Base-by-base conservation (phyloP, 345 rosid genomes). In the Populus ilicifolia region DNA sequence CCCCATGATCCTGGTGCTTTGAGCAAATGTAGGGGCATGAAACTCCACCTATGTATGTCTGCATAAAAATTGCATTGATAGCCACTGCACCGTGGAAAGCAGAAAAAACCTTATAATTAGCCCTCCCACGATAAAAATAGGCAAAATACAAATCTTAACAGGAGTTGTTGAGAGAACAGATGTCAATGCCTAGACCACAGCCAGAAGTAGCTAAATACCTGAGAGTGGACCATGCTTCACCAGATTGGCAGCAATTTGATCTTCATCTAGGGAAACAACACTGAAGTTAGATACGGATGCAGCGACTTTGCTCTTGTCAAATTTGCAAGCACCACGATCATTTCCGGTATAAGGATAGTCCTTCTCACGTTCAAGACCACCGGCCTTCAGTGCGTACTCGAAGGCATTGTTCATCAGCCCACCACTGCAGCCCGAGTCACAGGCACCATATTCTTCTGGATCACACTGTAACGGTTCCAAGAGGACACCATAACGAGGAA, bases 351-450 rank as follows among this genome's bases (percentile, higher is more conserved):
- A 94, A 67, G 98, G 97, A 81, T 94, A 94, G 80, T 94, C 97
- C 65, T 88, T 87, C 86, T 92, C 96, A 13, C 82, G 88, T 94
- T 91, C 90, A 39, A 94, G 90, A 4, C 98, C 96, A 77, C 98
- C 98, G 17, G 90, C 83, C 84, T 91, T 90, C 27, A 92, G 91
- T 1, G 92, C 87, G 84, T 92, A 92, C 73, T 92, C 97, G 33
- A 92, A 86, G 14, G 98, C 98, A 50, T 87, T 90, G 79, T 91
- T 92, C 98, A 94, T 94, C 66, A 94, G 79, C 63, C 97, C 98
- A n/a, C 97, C 98, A 13, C 84, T 87, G 86, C 98, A 94, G n/a
- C 98, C 98, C 69, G 93, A 80, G 75, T 94, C 97, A 36, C 98
- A 92, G 2, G 94, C 84, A 43, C 86, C 94, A 6, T 83, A 73